Base-by-base conservation (phyloP, 1,284 basidiomycete genomes). In the Tetrapyrgos nigripes region DNA sequence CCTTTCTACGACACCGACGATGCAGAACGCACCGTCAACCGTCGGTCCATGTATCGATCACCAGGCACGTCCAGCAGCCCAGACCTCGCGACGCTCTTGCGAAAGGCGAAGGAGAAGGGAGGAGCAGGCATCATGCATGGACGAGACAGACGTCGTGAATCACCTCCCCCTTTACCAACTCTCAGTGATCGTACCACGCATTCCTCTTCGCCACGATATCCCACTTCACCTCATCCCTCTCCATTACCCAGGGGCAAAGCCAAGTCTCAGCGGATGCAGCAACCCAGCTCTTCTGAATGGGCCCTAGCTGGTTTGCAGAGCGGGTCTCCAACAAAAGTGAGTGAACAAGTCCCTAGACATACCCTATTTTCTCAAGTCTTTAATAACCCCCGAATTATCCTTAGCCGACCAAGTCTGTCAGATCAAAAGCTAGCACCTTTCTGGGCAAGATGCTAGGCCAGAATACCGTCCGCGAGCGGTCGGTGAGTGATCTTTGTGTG, bases 11-110 rank as follows among this genome's bases (percentile, higher is more conserved):
- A 91, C 72, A 78, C 81, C 33, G 87, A 88, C 62, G 87, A 88
- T 61, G 67, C 63, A 50, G 70, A 76, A 65, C 84, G 88, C 66
- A 84, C 85, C 37, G 45, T 59, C 21, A 91, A 92, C 72, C 85
- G 92, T 44, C 83, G 93, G 53, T 93, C 91, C 63, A 86, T 96
- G 77, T 94, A 94, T 72, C 83, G 94, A 59, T 89, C 91, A n/a
- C 81, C 90, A 6, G 94, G 93, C 50, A 94, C 92, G 2, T 91
- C 93, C 24, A 93, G 91, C 65, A 93, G 91, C 66, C 94, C 94
- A 24, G 94, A 97, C 73, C 81, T 96, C 24, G 91, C 92, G 3
- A 94, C 92, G 2, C 80, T 96, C 56, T 76, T 94, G 53, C 83
- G 89, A 62, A 94, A 93, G 75, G 88, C 90, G 33, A 91, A 88